Conservation (phyloP, 2,329 filamentous ascomycete species). For the Raffaelea deltoideospora region DNA sequence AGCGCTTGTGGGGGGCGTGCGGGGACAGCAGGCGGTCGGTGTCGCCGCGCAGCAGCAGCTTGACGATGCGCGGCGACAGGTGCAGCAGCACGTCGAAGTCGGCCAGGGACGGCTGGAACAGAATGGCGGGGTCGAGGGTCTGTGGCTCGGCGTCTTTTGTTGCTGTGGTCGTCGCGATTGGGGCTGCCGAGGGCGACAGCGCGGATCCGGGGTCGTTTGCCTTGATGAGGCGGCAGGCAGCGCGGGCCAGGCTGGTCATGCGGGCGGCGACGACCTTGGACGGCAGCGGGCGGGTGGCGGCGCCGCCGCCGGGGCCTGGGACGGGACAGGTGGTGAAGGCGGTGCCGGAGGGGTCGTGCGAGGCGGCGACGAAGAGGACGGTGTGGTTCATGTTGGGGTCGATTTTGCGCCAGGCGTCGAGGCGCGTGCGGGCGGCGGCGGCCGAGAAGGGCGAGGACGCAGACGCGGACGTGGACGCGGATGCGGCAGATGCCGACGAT, state of each 20-base stretch:
- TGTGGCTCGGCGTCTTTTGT: too few species aligned
- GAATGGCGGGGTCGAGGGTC: conserved; percentile 34
- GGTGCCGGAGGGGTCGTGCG: conserved; percentile 60
- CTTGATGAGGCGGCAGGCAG: conserved; percentile 52
- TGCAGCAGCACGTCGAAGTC: conserved; percentile 84
- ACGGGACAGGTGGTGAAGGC: conserved; percentile 80
- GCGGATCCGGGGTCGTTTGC: too few species aligned
- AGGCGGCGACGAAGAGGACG: conserved; percentile 67
- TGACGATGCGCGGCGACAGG: conserved; percentile 41
- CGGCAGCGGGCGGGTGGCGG: conserved; percentile 33
- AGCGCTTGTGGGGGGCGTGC: conserved; percentile 12
- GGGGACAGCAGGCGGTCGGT: conserved; percentile 9
- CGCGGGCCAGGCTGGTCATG: conserved; percentile 67
- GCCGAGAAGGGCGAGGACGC: neutral
- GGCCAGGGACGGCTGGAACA: conserved; percentile 58
- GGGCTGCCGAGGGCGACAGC: too few species aligned
- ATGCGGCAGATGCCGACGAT: too few species aligned
- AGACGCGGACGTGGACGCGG: too few species aligned
- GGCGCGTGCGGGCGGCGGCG: conserved; percentile 33
- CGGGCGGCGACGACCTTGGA: conserved; percentile 71
- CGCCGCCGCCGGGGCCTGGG: conserved; percentile 19
- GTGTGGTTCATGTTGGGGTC: conserved; percentile 80
- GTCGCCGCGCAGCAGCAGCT: conserved; percentile 21
- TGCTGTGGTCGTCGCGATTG: too few species aligned
- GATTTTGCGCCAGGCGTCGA: conserved; percentile 73